phyloP scores from a whole-genome alignment of 768 basidiomycete genomes.

The Trametes punicea region DNA sequence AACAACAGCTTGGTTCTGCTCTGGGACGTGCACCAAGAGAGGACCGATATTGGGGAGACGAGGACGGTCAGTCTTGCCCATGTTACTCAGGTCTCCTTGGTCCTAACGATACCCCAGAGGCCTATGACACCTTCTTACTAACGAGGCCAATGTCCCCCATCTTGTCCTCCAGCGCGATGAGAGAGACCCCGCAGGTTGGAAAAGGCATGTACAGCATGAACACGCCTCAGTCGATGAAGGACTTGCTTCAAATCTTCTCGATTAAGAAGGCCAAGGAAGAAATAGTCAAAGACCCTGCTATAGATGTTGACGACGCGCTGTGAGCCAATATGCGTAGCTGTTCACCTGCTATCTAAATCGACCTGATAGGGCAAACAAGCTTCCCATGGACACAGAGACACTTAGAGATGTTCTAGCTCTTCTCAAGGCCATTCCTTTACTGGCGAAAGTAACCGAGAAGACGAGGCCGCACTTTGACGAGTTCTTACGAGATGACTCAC shows the following conservation, averaged over 20 bases:
- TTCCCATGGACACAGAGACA: slow-evolving; percentile 29
- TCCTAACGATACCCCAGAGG: not conserved
- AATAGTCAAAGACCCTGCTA: not conserved
- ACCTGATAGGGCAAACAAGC: slow-evolving; percentile 32
- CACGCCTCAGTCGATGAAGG: slow-evolving; percentile 26
- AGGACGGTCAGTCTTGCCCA: slow-evolving; percentile 16
- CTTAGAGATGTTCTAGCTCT: slow-evolving; percentile 26
- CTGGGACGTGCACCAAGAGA: not conserved
- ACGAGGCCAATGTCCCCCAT: slow-evolving; percentile 41
- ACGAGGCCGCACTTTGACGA: slow-evolving; percentile 12
- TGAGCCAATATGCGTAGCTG: slow-evolving; percentile 26
- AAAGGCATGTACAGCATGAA: slow-evolving; percentile 27
- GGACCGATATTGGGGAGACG: slow-evolving; percentile 34
- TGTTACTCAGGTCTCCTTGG: not conserved
- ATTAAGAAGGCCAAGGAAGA: not conserved
- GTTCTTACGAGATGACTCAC: slow-evolving; percentile 34
- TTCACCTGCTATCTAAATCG: slow-evolving; percentile 3
- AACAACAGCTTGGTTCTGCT: slow-evolving; percentile 18
- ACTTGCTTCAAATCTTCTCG: not conserved
- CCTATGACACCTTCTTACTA: not conserved
- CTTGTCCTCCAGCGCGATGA: slow-evolving; percentile 43
- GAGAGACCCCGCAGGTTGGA: slow-evolving; percentile 46
- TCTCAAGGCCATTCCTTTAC: slow-evolving; percentile 26
- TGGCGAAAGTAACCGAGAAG: not conserved
- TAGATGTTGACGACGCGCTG: slow-evolving; percentile 39